Base-by-base conservation (phyloP, 2,329 filamentous ascomycete genomes). In the Fusarium palustre region DNA sequence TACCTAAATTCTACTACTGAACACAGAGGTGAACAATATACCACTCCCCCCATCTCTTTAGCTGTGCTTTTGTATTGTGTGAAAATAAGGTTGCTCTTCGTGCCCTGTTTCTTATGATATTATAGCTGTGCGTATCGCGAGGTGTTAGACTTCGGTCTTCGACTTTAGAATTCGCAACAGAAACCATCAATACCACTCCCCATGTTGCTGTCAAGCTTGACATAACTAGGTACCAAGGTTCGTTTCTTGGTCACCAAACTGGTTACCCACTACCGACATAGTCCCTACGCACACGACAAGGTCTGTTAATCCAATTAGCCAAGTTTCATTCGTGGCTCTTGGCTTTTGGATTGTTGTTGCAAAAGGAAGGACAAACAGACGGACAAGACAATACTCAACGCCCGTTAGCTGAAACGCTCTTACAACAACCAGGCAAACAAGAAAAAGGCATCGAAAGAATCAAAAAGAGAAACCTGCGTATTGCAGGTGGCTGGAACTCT, bases 401-500 rank as follows among this genome's bases (percentile, higher is more conserved):
- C 24, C n/a, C 33, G 18, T n/a, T n/a, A 53, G 22, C 22, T 24
- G 41, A 20, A 49, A 41, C 10, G 20, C 16, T 38, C 10, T 15
- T 9, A n/a, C 10, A 13, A 18, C 22, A 10, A n/a, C 9, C 18
- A 22, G 24, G 6, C 38, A 38, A 43, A 39, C 30, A 31, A 33
- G 9, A 2, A 25, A n/a, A 20, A 9, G 4, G 3, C 28, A 28
- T 16, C 13, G 8, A 45, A 13, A 7, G 13, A 12, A 24, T 30
- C 12, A 58, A 68, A 68, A 55, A 34, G 8, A 0, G 25, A 36
- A 13, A 45, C 24, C 55, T 55, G 59, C 20, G 59, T 64, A 48
- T 59, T 59, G 16, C 59, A 66, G 49, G 45, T 60, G 63, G 63
- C 63, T 66, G 61, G 61, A 62, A 62, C 56, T 66, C 63, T 65